Evolutionary conservation across 768 basidiomycete species (phyloP), one percentile per base, ranked within the genome.

Genomic region (Suillus spraguei): DNA sequence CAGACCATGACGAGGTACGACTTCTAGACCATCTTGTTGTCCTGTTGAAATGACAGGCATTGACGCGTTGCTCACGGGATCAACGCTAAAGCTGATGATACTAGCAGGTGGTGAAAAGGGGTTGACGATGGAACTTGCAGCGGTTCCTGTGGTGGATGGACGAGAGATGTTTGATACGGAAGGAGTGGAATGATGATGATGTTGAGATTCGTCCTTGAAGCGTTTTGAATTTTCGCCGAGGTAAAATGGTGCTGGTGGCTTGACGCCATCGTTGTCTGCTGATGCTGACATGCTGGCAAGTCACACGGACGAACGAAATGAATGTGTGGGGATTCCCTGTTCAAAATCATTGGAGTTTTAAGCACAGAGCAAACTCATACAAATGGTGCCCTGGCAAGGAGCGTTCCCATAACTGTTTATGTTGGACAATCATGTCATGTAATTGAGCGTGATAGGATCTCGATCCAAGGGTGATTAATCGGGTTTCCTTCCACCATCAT

Each of bases 51-150:
- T 2, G 4, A 53, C 5, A 17, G 53, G 55, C 67, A 32, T 70
- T 24, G 62, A 66, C 41, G 65, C 64, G 24, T 78, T 68, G 28
- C 76, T 72, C 47, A 74, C 73, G 28, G 71, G 71, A 32, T 77
- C 67, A 16, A 67, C 74, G 64, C 79, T 80, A 68, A 82, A 81
- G 64, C 77, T 81, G 47, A 77, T 72, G n/a, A 82, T 76, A 68
- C 81, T 84, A 8, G 78, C 72, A 5, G 84, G 81, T 13, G 87
- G 78, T 0, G 87, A 85, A 74, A 86, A 85, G 0, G 86, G 82
- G 68, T 83, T 84, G 53, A 65, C 61, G 42, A 39, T 54, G 41
- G 67, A 53, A 67, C 65, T 59, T 60, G 42, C 41, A 13, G 41
- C 55, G 33, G 56, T 77, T 60, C 60, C 73, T 22, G 64, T 66